Base-by-base conservation (phyloP, 2,329 filamentous ascomycete genomes). In the Sphaerulina vaccinii region DNA sequence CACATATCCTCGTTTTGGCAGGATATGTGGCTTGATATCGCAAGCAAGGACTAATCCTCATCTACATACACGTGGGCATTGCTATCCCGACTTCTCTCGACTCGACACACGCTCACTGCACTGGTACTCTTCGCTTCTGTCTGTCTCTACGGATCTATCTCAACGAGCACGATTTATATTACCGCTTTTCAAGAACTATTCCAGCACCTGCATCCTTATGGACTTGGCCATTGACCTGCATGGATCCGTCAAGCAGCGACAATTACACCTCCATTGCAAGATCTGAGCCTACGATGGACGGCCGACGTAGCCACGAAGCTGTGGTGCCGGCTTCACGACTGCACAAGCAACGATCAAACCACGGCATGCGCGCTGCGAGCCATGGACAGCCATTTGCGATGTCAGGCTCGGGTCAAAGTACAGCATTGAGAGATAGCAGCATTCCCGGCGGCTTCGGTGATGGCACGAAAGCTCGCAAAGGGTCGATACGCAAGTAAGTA, bases 401-500 rank as follows among this genome's bases (percentile, higher is more conserved):
- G 22, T 48, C 54, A 39, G 53, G 49, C 27, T 21, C 53, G 13
- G 47, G 44, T 7, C 29, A 51, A 10, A 33, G 27, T 21, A 35
- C 36, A 16, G 27, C 47, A 6, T 39, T 42, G 52, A 51, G 51
- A 21, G 45, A 29, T n/a, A 55, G 52, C 33, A 49, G 37, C 22
- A 21, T 54, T 10, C 27, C 51, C 18, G 29, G 36, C 15, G 52
- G 39, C 7, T 46, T 52, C 47, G 55, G 49, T 24, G 57, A 55
- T 22, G 58, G 46, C 18, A 33, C 47, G 6, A 63, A 60, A 51
- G 55, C 54, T 18, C 59, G 63, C 18, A 70, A 67, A 54, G 63
- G 66, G 16, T 68, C 68, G 6, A 56, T 71, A 42, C 66, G 68
- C 43, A n/a, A n/a, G n/a, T n/a, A n/a, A n/a, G n/a, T n/a, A n/a